These are phyloP conservation scores for Plasmodium chabaudi DNA, from an alignment of 169 alveolate genomes.

Conservation along the genomic window DNA sequence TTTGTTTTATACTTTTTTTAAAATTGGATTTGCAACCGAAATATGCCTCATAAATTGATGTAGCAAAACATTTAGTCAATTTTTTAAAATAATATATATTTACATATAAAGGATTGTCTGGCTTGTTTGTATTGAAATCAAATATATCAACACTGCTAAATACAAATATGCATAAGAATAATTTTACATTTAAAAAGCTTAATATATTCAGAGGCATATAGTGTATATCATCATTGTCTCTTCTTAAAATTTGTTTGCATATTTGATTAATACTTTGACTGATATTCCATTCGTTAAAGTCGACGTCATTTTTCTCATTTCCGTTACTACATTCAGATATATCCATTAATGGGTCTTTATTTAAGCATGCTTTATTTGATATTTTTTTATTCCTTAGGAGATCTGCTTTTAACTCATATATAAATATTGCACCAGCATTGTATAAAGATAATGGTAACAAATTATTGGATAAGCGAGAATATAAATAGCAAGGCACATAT, in stretches of 20 bases:
- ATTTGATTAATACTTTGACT: neutral
- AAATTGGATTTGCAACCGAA: slow-evolving; percentile 8
- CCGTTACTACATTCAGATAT: neutral
- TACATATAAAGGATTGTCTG: slow-evolving; percentile 25
- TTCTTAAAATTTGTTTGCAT: slow-evolving; percentile 9
- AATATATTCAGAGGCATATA: slow-evolving; percentile 32
- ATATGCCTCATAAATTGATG: slow-evolving; percentile 56
- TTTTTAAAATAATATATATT: slow-evolving; percentile 58
- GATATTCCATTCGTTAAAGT: neutral
- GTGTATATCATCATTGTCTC: slow-evolving; percentile 22
- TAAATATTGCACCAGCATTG: slow-evolving; percentile 20
- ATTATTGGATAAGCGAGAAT: slow-evolving; percentile 38
- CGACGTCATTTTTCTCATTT: slow-evolving; percentile 1
- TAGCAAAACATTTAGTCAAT: slow-evolving; percentile 44
- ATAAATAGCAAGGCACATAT: slow-evolving; percentile 15
- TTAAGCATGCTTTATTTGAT: neutral
- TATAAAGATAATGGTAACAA: slow-evolving; percentile 41
- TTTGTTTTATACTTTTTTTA: slow-evolving; percentile 17
- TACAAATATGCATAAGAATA: slow-evolving; percentile 49
- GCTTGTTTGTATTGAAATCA: slow-evolving; percentile 32
- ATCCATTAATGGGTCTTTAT: neutral
- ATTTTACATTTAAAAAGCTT: slow-evolving; percentile 40
- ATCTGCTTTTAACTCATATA: slow-evolving; percentile 6
- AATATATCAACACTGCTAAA: slow-evolving; percentile 67
- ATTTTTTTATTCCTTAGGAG: neutral